phyloP scores from a whole-genome alignment of 163 green algal genomes.

The Scenedesmus sp. region DNA sequence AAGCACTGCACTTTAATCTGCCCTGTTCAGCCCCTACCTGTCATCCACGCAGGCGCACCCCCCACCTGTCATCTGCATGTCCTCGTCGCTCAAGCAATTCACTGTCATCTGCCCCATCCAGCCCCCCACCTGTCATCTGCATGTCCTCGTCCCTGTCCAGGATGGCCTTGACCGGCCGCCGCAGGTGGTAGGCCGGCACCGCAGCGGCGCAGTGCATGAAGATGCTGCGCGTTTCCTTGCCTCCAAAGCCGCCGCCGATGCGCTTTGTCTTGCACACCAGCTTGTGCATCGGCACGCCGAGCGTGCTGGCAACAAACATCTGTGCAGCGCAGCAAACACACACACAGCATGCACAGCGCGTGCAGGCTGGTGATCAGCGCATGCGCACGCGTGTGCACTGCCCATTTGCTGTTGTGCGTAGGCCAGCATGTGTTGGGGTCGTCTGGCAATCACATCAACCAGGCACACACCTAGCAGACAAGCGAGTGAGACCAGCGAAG shows the following conservation, averaged over 20 bases:
- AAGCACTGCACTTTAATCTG: no score
- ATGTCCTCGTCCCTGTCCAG: constrained; percentile 97
- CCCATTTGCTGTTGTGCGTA: no score
- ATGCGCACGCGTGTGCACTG: not conserved
- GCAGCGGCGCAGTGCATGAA: constrained; percentile 81
- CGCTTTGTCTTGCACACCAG: constrained; percentile 92
- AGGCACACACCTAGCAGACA: no score
- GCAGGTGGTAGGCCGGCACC: constrained; percentile 85
- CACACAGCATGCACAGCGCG: not conserved
- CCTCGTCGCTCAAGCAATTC: not conserved
- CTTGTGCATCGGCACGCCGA: constrained; percentile 90
- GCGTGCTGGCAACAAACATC: constrained; percentile 75
- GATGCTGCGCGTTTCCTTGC: constrained; percentile 94
- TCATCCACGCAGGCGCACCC: no score
- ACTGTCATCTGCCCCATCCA: no score
- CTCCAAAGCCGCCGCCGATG: constrained; percentile 96
- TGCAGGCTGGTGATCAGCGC: not conserved
- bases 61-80: not conserved
- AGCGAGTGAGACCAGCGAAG: no score
- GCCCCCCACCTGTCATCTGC: constrained; percentile 77
- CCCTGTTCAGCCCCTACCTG: no score
- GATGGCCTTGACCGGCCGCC: constrained; percentile 85
- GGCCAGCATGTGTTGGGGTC: no score
- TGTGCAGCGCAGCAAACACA: constrained; percentile 44
- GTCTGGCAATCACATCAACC: no score